These are phyloP conservation scores for Pichia deserticola DNA, from an alignment of 805 yeast species.

Conservation along the genomic window DNA sequence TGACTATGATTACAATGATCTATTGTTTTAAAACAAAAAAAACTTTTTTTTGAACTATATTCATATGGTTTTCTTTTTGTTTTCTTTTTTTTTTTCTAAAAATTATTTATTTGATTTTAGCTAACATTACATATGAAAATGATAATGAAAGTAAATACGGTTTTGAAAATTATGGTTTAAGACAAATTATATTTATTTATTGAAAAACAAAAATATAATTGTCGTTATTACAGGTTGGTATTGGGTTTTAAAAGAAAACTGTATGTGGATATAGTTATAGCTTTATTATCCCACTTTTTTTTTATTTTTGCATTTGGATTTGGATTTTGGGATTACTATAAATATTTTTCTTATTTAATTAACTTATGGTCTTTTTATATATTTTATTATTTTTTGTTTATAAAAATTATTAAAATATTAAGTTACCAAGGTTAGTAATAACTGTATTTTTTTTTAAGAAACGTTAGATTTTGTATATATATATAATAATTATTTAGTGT, in stretches of 20 bases:
- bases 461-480: neutral
- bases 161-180: neutral
- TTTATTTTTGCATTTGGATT: neutral
- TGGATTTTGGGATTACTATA: neutral
- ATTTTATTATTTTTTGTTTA: neutral
- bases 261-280: conserved; percentile 3
- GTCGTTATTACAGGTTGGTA: neutral
- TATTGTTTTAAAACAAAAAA: conserved; percentile 7
- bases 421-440: too few species aligned
- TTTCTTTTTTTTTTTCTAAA: neutral
- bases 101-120: neutral
- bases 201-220: neutral
- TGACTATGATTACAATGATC: conserved; percentile 10
- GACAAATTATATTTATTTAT: neutral
- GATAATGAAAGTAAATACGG: neutral
- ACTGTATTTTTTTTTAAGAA: neutral
- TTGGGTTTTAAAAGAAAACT: neutral
- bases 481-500: conserved; percentile 21
- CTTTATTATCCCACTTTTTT: neutral
- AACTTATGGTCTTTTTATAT: neutral
- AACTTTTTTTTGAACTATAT: conserved; percentile 1
- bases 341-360: neutral
- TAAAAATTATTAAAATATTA: neutral
- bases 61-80: neutral
- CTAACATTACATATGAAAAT: too few species aligned